Evolutionary conservation across 2,329 filamentous ascomycete species (phyloP), one percentile per base, ranked within the genome.

Genomic region (Coniochaeta prunicola): DNA sequence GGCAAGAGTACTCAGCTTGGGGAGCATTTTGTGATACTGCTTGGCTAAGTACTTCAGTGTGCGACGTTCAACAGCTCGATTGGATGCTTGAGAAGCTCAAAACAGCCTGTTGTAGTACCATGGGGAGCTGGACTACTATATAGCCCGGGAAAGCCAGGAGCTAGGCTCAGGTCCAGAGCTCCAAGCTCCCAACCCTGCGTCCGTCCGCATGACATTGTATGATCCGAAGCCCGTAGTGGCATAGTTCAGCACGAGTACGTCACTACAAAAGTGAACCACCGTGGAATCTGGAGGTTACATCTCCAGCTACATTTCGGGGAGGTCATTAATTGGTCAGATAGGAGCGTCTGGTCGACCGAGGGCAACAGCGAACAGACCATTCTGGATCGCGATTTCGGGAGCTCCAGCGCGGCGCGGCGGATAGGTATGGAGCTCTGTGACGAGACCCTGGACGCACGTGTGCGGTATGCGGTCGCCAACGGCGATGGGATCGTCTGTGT

Each of bases 1-100:
- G 60, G 65, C 66, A 58, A 59, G 57, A 50, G 61, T 57, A 53
- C 61, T 62, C 40, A 62, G 36, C 54, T 58, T 66, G 58, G 61
- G 56, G 50, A 65, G 40, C 65, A 68, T 68, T 57, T 58, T 63
- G 56, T 50, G 45, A 30, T 30, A 13, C 24, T 50, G 9, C 21
- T 26, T 19, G 15, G 13, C 24, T n/a, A 12, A n/a, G 26, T 26
- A 50, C 45, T 13, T 50, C 45, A 50, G 7, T 6, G 6, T 21
- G 45, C 3, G 13, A 9, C 5, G 42, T n/a, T 50, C 45, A 7
- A 28, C 12, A 30, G 12, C 21, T 50, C n/a, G 21, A 13, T 30
- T 2, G 13, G 45, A 50, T 26, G 45, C 24, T 21, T 28, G n/a
- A 28, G 24, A 26, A 30, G 24, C 7, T 17, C 21, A 30, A 13